Base-by-base conservation (phyloP, 331 rosid species). In the Malus hybrid region DNA sequence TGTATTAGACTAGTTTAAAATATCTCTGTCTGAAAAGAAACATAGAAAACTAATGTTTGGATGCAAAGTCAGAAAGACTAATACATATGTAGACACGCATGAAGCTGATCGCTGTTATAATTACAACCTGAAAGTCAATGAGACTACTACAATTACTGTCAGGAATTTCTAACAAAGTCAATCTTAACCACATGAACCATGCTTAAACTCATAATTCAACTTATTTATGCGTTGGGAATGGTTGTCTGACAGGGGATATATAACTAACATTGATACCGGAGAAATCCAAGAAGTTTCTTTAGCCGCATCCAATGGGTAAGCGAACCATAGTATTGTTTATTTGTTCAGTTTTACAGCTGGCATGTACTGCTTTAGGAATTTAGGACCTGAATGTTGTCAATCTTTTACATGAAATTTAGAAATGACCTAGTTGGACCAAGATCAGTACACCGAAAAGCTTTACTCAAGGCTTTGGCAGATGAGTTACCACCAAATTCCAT, bases 401-500 rank as follows among this genome's bases (percentile, higher is more conserved):
- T 27, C 65, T 74, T 64, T 56, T 1, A 34, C 33, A 19, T 28
- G 63, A 42, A 39, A 36, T 36, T 19, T 57, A 60, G 76, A 33
- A 50, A 42, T 60, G 42, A 70, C 28, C 52, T 12, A 52, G 16
- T 6, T 55, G 75, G 27, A 36, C 28, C 77, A 5, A 62, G 52
- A 77, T 6, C 54, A 12, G 79, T 73, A 11, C 82, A 77, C 48
- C 67, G 82, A 13, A 73, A 77, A 31, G 59, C 79, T 57, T 82
- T 82, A 59, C 54, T 82, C 29, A 55, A 67, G 65, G 73, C 82
- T 39, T 22, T 82, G 72, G 85, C 73, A 14, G 82, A 39, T 33
- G 82, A 77, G 32, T 69, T 82, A 60, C 72, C 76, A 12, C 14
- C 13, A 3, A 59, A 76, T 16, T 48, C 79, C 4, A 77, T 82